Conservation (phyloP, 352 stramenopile genomes). For the Hyaloperonospora arabidopsidis region DNA sequence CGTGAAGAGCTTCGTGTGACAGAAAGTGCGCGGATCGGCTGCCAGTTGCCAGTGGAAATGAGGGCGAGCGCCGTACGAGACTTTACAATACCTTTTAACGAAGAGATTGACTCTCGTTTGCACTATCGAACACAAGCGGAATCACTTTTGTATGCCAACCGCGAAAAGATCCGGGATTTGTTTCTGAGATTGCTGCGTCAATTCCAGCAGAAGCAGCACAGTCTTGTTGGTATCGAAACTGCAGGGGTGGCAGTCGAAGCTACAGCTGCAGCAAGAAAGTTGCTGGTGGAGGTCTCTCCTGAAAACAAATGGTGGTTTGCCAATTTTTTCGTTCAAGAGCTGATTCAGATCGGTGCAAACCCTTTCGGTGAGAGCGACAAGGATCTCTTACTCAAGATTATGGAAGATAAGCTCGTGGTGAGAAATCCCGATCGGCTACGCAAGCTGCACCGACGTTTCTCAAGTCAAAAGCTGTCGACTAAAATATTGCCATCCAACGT, state of each 20-base stretch:
- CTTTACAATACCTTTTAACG: constrained; percentile 53
- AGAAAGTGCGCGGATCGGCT: constrained; percentile 49
- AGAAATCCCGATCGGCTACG: constrained; percentile 60
- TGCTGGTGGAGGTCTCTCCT: constrained; percentile 36
- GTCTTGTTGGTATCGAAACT: constrained; percentile 35
- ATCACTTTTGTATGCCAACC: constrained; percentile 51
- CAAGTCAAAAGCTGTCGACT: constrained; percentile 38
- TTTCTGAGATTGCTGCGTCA: constrained; percentile 50
- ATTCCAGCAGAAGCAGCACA: constrained; percentile 58
- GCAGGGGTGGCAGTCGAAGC: constrained; percentile 23
- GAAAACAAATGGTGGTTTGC: constrained; percentile 74
- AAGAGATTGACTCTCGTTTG: constrained; percentile 57
- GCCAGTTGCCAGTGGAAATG: constrained; percentile 44
- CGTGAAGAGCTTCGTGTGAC: constrained; percentile 43
- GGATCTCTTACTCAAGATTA: constrained; percentile 64
- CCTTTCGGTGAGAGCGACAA: constrained; percentile 64
- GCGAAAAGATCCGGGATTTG: constrained; percentile 53
- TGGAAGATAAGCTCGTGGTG: constrained; percentile 53
- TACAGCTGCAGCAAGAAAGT: constrained; percentile 19
- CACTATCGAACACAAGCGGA: constrained; percentile 52
- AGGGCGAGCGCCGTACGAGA: constrained; percentile 42
- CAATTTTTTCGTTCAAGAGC: constrained; percentile 63
- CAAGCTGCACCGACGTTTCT: constrained; percentile 67
- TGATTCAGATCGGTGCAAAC: constrained; percentile 60
- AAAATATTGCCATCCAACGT: constrained; percentile 12